These are phyloP conservation scores for Kluyveromyces aestuarii DNA, from an alignment of 805 yeast species.

Conservation along the genomic window DNA sequence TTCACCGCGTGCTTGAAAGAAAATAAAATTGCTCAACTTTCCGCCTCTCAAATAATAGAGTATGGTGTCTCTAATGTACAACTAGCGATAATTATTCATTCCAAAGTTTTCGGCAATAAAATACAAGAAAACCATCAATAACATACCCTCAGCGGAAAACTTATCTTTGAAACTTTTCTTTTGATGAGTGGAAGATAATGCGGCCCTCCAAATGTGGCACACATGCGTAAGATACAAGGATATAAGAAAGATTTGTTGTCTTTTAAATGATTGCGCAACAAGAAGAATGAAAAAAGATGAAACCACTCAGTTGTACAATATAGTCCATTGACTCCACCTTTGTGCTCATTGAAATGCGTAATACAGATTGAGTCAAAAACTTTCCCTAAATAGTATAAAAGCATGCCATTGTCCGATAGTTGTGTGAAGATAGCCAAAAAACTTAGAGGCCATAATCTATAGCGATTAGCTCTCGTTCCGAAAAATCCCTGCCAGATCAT, in stretches of 20 bases:
- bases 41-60: slow-evolving; percentile 28
- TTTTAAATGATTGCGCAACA: slow-evolving; percentile 24
- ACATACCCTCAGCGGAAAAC: slow-evolving; percentile 36
- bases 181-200: slow-evolving; percentile 38
- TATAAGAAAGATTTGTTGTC: slow-evolving; percentile 31
- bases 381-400: slow-evolving; percentile 41
- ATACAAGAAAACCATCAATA: slow-evolving; percentile 43
- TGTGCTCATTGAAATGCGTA: slow-evolving; percentile 36
- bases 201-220: slow-evolving; percentile 36
- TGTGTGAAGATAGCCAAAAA: slow-evolving; percentile 34
- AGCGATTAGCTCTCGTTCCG: slow-evolving; percentile 32
- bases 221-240: slow-evolving; percentile 32
- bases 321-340: slow-evolving; percentile 41
- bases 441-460: slow-evolving; percentile 31
- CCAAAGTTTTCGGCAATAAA: slow-evolving; percentile 35
- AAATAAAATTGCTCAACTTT: slow-evolving; percentile 18
- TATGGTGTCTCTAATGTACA: slow-evolving; percentile 37
- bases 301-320: slow-evolving; percentile 36
- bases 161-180: slow-evolving; percentile 34
- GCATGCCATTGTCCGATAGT: slow-evolving; percentile 43
- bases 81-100: slow-evolving; percentile 36
- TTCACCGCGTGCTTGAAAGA: slow-evolving; percentile 18
- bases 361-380: slow-evolving; percentile 48
- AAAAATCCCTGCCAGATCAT: slow-evolving; percentile 32
- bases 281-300: slow-evolving; percentile 22